These are phyloP conservation scores for Breviolum minutum DNA, from an alignment of 73 alveolate genomes.

Conservation along the genomic window DNA sequence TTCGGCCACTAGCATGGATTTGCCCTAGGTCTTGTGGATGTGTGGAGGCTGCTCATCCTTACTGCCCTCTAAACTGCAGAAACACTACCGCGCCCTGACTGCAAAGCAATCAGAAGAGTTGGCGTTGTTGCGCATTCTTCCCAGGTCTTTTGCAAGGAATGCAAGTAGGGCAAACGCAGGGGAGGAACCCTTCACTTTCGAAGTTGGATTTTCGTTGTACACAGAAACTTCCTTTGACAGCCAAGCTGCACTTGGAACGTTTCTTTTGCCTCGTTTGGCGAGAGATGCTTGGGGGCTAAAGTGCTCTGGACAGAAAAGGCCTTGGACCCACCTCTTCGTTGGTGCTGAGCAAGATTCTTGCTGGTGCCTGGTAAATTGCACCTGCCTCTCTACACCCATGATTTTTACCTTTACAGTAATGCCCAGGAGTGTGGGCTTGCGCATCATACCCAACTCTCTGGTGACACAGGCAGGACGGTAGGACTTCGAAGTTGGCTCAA, in stretches of 20 bases:
- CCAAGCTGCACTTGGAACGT: neutral
- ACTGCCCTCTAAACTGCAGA: neutral
- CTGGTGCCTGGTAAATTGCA: no score
- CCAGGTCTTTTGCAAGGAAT: no score
- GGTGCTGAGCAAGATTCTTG: no score
- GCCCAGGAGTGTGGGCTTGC: constrained; percentile 52
- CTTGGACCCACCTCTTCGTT: no score
- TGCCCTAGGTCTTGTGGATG: constrained; percentile 41
- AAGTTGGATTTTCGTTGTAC: no score
- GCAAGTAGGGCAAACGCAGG: no score
- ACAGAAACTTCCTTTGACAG: neutral
- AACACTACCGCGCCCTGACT: neutral
- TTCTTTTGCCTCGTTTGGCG: neutral
- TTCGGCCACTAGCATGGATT: constrained; percentile 43
- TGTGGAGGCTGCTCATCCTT: no score
- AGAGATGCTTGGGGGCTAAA: no score
- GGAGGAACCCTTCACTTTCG: no score
- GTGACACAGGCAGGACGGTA: constrained; percentile 28
- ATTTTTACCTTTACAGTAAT: neutral
- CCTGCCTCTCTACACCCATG: no score
- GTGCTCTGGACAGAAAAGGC: no score
- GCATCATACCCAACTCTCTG: constrained; percentile 53
- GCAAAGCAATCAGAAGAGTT: neutral
- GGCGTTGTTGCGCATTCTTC: no score
- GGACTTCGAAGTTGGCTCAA: neutral